These are phyloP conservation scores for Bisporella sp. DNA, from an alignment of 2,329 filamentous ascomycete species.

Conservation along the genomic window DNA sequence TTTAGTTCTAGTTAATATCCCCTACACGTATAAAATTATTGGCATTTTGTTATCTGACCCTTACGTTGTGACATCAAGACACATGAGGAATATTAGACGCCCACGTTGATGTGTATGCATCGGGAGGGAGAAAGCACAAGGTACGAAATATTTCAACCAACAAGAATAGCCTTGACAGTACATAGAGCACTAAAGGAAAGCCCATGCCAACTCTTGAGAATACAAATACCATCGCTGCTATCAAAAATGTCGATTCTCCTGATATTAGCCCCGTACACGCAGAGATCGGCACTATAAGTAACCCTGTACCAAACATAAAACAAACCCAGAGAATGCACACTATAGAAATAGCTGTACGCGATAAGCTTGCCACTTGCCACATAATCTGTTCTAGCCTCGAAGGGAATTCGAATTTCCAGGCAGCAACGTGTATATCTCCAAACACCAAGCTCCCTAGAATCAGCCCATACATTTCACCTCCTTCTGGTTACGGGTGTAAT, in stretches of 20 bases:
- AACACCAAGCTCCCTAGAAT: slow-evolving; percentile 3
- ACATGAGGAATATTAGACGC: not conserved
- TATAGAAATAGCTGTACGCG: not conserved
- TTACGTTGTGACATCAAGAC: too few relatives aligned
- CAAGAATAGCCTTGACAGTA: slow-evolving; percentile 2
- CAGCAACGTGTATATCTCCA: slow-evolving; percentile 11
- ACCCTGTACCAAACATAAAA: not conserved
- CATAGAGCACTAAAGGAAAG: slow-evolving; percentile 1
- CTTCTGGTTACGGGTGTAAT: too few relatives aligned
- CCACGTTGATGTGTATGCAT: not conserved
- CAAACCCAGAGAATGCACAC: not conserved
- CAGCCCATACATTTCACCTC: not conserved
- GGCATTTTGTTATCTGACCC: too few relatives aligned
- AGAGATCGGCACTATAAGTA: not conserved
- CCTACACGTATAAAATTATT: too few relatives aligned
- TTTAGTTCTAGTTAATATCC: too few relatives aligned
- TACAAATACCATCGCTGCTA: too few relatives aligned
- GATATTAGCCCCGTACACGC: not conserved
- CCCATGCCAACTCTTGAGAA: too few relatives aligned
- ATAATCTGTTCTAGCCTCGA: slow-evolving; percentile 6
- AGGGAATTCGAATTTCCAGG: slow-evolving; percentile 15
- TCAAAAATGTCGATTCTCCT: too few relatives aligned
- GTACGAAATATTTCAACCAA: slow-evolving; percentile 3
- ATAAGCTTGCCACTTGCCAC: slow-evolving; percentile 7
- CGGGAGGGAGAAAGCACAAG: not conserved